Evolutionary conservation across 2,329 filamentous ascomycete genomes (phyloP), one percentile per base, ranked within the genome.

Genomic region (Penicillium palitans): DNA sequence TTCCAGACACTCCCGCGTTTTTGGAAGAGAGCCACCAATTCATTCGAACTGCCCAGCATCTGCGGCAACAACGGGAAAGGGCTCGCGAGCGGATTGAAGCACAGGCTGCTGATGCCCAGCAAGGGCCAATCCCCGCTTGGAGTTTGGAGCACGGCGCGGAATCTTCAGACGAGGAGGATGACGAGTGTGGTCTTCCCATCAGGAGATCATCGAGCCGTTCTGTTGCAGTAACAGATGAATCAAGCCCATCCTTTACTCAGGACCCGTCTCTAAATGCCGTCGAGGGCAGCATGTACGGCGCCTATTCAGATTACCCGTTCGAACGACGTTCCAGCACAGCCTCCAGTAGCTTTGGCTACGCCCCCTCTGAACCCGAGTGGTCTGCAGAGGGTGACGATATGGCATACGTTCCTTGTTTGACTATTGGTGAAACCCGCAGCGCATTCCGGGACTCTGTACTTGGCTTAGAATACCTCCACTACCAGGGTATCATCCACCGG

Each of bases 401-500:
- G 74, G 91, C 90, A 37, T 96, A 95, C 70, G 93, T 98, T 17
- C 95, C 95, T 17, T 92, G 93, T 76, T 90, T 99, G 77, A 96
- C 93, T 0, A 83, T 96, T 37, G 84, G 89, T 27, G 87, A 93
- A 72, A 90, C 93, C 15, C 87, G 93, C 31, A 87, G 86, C 39
- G 90, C 91, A 0, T 98, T 99, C 75, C 85, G 93, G 63, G 95
- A 99, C 73, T 96, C 93, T 0, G 88, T 99, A 2, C 81, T 98
- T 39, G 95, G 95, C 4, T 79, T 99, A 21, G 93, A 99, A 72
- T 99, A 98, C 72, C 82, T 99, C 35, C 90, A 95, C 71, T 93
- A 91, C 67, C 88, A 93, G 71, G 90, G 90, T 17, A 90, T 93
- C 45, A 90, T 93, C 27, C 90, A 93, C 69, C 86, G 90, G 50